Evolutionary conservation across 352 stramenopile genomes (phyloP), one percentile per base, ranked within the genome.

Genomic region (Pythium utonaiense): DNA sequence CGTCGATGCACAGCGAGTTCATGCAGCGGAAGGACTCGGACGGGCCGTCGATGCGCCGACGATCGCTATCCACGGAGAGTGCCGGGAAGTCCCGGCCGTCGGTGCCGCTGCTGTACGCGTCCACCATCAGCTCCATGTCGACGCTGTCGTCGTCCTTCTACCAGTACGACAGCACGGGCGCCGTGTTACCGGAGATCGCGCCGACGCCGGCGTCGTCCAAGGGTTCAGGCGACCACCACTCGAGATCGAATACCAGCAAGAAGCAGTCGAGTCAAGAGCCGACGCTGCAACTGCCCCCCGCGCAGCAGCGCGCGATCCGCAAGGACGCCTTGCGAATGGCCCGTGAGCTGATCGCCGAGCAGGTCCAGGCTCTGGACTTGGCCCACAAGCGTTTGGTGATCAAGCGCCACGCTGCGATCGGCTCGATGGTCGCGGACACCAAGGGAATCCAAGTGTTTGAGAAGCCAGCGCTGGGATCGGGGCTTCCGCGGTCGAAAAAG

Each of bases 61-160:
- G 59, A 9, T 59, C 59, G 51, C 52, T 56, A 14, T 66, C 59
- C 1, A 60, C 40, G 16, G 59, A 66, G 28, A 66, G 59, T 42
- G 59, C 59, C 21, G 22, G 24, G 41, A 66, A 66, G 59, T 48
- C 10, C 8, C 53, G 53, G 14, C 53, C 53, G 14, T 60, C 53
- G 28, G 61, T 62, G 48, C 53, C 53, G 41, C 61, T 63, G 21
- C 40, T 62, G 17, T 68, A 59, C 49, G 61, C 61, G 53, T 68
- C 54, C 24, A 63, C 61, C 12, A 57, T 67, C 52, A 62, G 53
- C 60, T 67, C 60, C 52, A 61, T 67, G 60, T 67, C 60, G 53
- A 62, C 60, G 33, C 45, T 63, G 33, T 62, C 61, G 31, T 68
- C 61, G 36, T 55, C 53, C 6, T 63, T 62, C 50, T 63, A 62